Evolutionary conservation across 495 filamentous ascomycete genomes (phyloP).

Genomic region (Mytilinidion resinicola): DNA sequence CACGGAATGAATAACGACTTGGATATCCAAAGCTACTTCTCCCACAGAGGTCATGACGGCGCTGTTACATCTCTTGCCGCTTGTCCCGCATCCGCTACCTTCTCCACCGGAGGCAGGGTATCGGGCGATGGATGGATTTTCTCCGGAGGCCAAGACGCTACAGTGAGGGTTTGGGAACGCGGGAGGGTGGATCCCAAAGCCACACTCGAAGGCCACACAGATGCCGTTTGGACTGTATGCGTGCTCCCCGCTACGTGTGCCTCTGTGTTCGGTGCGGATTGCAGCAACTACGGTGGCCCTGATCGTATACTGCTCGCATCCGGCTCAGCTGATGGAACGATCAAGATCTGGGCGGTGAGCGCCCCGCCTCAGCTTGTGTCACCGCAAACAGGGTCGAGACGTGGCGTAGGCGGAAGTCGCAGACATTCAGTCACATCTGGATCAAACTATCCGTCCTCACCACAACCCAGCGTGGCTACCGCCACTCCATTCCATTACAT

Average conservation of each 20-base stretch:
- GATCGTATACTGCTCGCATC: constrained; percentile 88
- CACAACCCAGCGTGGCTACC: constrained; percentile 80
- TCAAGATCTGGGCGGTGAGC: constrained; percentile 91
- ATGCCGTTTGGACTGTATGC: constrained; percentile 92
- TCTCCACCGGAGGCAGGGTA: constrained; percentile 78
- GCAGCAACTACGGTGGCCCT: constrained; percentile 60
- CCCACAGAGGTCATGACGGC: constrained; percentile 85
- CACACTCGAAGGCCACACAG: constrained; percentile 87
- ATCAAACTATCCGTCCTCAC: constrained; percentile 79
- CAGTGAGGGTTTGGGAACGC: constrained; percentile 88
- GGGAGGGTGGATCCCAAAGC: constrained; percentile 92
- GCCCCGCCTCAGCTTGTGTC: constrained; percentile 80
- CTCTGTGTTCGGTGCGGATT: constrained; percentile 65
- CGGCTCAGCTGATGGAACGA: constrained; percentile 82
- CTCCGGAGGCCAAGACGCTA: constrained; percentile 90
- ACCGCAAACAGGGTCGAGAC: constrained; percentile 62
- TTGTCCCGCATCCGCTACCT: constrained; percentile 75
- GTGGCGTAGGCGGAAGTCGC: constrained; percentile 67
- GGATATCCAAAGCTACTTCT: constrained; percentile 88
- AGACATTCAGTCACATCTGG: constrained; percentile 87
- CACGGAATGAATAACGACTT: constrained; percentile 58
- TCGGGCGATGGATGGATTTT: constrained; percentile 95
- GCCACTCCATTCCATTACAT: constrained; percentile 56
- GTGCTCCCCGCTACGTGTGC: constrained; percentile 81
- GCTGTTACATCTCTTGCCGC: constrained; percentile 83